A percentile compares a stretch with the other conserved stretches of the same genome.
These are phyloP conservation scores for Yarrowia bubula DNA, from an alignment of 805 yeast species.

Conservation along the genomic window DNA sequence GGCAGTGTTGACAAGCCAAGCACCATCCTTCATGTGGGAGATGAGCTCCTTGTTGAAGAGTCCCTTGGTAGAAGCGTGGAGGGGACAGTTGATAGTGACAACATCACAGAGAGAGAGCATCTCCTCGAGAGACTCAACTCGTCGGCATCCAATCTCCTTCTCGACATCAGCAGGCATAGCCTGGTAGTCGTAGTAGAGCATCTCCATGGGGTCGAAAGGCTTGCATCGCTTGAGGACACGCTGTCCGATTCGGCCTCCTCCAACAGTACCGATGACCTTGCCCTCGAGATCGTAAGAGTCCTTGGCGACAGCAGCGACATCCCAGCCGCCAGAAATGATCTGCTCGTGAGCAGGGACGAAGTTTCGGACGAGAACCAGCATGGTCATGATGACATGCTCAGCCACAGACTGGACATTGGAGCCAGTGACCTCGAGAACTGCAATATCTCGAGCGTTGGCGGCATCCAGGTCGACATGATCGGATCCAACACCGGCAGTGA, in stretches of 20 bases:
- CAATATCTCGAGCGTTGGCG: conserved; percentile 57
- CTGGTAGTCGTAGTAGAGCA: conserved; percentile 75
- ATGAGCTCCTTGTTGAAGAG: conserved; percentile 47
- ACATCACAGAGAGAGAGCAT: conserved; percentile 41
- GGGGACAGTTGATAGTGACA: conserved; percentile 50
- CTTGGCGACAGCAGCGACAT: conserved; percentile 73
- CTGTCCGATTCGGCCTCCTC: conserved; percentile 79
- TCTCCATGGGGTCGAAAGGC: conserved; percentile 71
- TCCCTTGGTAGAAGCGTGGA: conserved; percentile 53
- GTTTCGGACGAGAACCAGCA: conserved; percentile 67
- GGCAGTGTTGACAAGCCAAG: not conserved
- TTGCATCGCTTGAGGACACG: conserved; percentile 68
- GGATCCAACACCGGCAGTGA: conserved; percentile 80
- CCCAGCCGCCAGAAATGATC: conserved; percentile 62
- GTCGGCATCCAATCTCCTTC: conserved; percentile 49
- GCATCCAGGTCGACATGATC: conserved; percentile 69
- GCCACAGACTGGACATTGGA: conserved; percentile 79
- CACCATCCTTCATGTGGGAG: conserved; percentile 28
- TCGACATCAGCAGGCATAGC: conserved; percentile 50
- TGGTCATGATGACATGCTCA: conserved; percentile 75
- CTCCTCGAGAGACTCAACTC: conserved; percentile 48
- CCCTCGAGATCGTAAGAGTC: conserved; percentile 73
- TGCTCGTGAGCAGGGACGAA: conserved; percentile 76
- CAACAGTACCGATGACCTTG: conserved; percentile 72
- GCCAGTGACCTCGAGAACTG: conserved; percentile 77